phyloP scores from a whole-genome alignment of 2,329 filamentous ascomycete species.

The Helotiales sp. region DNA sequence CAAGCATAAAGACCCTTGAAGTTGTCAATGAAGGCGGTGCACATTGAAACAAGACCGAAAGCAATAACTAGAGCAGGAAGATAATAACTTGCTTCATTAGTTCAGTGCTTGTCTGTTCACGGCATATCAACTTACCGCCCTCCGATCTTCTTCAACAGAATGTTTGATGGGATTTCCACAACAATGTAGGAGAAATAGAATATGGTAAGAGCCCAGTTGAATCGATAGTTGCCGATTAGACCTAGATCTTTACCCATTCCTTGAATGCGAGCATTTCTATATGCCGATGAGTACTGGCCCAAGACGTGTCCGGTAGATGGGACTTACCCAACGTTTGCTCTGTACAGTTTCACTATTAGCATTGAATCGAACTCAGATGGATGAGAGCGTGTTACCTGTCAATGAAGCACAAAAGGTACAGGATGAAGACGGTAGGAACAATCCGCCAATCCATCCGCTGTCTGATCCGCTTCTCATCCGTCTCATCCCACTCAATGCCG shows the following conservation, averaged over 20 bases:
- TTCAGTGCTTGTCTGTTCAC: constrained; percentile 43
- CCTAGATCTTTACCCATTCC: constrained; percentile 66
- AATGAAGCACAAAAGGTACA: constrained; percentile 31
- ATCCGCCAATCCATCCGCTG: constrained; percentile 24
- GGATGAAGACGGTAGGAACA: constrained; percentile 22
- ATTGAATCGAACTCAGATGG: constrained; percentile 44
- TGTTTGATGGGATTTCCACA: constrained; percentile 58
- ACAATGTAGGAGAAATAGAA: constrained; percentile 67
- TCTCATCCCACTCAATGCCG: constrained; percentile 21
- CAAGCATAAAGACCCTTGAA: constrained; percentile 50
- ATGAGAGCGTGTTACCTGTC: constrained; percentile 16
- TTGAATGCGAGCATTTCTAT: constrained; percentile 61
- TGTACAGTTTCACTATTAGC: not conserved
- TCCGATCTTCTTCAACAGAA: constrained; percentile 34
- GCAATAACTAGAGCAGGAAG: constrained; percentile 49
- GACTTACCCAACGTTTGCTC: constrained; percentile 18
- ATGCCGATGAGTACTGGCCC: not conserved
- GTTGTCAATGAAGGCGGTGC: constrained; percentile 51
- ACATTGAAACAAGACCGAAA: constrained; percentile 53
- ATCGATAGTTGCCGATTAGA: constrained; percentile 50
- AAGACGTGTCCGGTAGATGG: not conserved
- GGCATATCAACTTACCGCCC: constrained; percentile 36
- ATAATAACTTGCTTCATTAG: constrained; percentile 44
- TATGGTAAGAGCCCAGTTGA: constrained; percentile 63
- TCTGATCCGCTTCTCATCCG: constrained; percentile 26